phyloP scores from a whole-genome alignment of 1,284 basidiomycete genomes.

The Rhodotorula sp. region DNA sequence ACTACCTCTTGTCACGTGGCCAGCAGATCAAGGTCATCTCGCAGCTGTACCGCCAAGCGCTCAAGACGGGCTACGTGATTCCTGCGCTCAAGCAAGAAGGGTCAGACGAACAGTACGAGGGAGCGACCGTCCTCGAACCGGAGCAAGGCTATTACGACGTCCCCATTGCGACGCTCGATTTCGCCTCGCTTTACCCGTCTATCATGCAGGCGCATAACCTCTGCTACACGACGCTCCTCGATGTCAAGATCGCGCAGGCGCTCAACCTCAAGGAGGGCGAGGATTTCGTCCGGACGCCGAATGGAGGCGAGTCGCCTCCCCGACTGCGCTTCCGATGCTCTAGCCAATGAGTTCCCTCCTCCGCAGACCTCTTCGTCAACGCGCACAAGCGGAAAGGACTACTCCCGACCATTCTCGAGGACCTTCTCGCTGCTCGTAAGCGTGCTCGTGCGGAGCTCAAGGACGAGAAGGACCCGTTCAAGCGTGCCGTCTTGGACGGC shows the following conservation, averaged over 20 bases:
- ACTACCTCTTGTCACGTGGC: constrained; percentile 82
- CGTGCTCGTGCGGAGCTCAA: constrained; percentile 89
- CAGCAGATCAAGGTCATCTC: constrained; percentile 96
- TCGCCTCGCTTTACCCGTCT: constrained; percentile 93
- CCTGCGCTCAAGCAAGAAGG: constrained; percentile 81
- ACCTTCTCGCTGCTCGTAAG: constrained; percentile 85
- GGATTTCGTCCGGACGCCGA: constrained; percentile 85
- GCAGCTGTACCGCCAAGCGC: constrained; percentile 84
- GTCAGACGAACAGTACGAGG: constrained; percentile 92
- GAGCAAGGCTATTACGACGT: constrained; percentile 89
- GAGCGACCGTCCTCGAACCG: constrained; percentile 94
- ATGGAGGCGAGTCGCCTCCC: constrained; percentile 66
- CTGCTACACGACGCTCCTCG: constrained; percentile 88
- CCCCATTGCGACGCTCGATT: constrained; percentile 94
- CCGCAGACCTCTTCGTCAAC: constrained; percentile 77
- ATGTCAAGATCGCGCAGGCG: constrained; percentile 72
- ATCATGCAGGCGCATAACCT: constrained; percentile 99
- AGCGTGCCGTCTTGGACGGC: constrained; percentile 88
- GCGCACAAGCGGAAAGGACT: constrained; percentile 74
- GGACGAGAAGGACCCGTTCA: constrained; percentile 91
- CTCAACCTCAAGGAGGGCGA: constrained; percentile 72
- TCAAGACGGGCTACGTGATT: constrained; percentile 80
- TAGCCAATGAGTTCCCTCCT: neutral
- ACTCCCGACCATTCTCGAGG: constrained; percentile 85
- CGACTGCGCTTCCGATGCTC: neutral